These are phyloP conservation scores for Hamamelis virginiana DNA, from an alignment of 164 flowering plant genomes.

Conservation along the genomic window DNA sequence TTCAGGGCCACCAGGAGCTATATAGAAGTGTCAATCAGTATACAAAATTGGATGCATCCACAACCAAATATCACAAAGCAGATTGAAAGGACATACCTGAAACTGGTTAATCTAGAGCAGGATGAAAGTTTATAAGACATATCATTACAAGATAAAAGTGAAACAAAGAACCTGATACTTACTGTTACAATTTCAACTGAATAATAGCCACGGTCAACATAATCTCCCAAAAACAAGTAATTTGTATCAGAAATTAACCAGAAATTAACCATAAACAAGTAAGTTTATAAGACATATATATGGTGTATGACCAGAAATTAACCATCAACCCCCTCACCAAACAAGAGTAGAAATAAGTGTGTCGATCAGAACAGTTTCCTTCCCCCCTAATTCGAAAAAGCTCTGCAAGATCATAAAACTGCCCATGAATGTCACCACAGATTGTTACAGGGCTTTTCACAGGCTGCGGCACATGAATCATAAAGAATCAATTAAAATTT, in stretches of 20 bases:
- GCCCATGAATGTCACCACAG: slow-evolving; percentile 96
- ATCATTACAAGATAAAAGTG: too few relatives aligned
- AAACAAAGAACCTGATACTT: slow-evolving; percentile 27
- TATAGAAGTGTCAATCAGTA: slow-evolving; percentile 10
- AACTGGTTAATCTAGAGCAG: too few relatives aligned
- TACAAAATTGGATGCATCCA: not conserved
- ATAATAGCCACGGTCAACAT: slow-evolving; percentile 99
- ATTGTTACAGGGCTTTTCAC: slow-evolving; percentile 96
- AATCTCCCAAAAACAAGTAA: slow-evolving; percentile 97
- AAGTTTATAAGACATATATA: slow-evolving; percentile 18
- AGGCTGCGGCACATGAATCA: slow-evolving; percentile 54
- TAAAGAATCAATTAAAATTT: not conserved
- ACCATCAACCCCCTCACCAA: too few relatives aligned
- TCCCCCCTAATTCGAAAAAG: slow-evolving; percentile 95
- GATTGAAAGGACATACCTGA: too few relatives aligned
- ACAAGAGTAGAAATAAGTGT: too few relatives aligned
- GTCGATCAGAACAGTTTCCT: slow-evolving; percentile 43
- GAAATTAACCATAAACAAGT: too few relatives aligned
- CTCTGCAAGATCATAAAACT: slow-evolving; percentile 95
- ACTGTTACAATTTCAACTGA: slow-evolving; percentile 94
- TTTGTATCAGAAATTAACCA: too few relatives aligned
- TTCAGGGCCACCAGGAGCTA: slow-evolving; percentile 92
- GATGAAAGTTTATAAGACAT: too few relatives aligned
- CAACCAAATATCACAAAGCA: not conserved
- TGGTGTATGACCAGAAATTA: too few relatives aligned